phyloP scores from a whole-genome alignment of 2,329 filamentous ascomycete genomes.

The Pyrenophora teres region DNA sequence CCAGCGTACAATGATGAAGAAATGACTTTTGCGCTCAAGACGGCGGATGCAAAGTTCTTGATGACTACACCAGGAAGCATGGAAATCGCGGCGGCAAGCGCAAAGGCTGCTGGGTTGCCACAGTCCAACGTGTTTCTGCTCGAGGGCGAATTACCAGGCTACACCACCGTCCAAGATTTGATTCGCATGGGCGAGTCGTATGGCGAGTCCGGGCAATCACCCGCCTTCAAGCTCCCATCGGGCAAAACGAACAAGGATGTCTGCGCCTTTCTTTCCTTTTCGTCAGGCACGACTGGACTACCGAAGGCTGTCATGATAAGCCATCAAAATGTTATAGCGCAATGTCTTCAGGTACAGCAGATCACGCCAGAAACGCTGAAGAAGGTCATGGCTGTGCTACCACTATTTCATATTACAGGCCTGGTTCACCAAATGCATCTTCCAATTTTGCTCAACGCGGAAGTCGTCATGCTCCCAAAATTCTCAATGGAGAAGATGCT shows the following conservation, averaged over 20 bases:
- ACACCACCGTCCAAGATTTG: conserved; percentile 55
- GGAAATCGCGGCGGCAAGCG: conserved; percentile 60
- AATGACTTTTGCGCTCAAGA: conserved; percentile 68
- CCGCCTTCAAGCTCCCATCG: conserved; percentile 55
- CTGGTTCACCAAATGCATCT: conserved; percentile 60
- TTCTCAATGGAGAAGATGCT: conserved; percentile 64
- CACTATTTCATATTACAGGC: conserved; percentile 45
- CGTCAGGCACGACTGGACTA: conserved; percentile 45
- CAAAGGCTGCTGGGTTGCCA: conserved; percentile 59
- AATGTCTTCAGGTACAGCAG: conserved; percentile 61
- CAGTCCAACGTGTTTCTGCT: conserved; percentile 61
- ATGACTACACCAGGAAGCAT: conserved; percentile 62
- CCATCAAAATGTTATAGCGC: conserved; percentile 52
- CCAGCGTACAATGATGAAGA: conserved; percentile 71
- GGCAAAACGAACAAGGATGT: conserved; percentile 63
- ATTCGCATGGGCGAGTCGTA: conserved; percentile 51
- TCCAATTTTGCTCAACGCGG: conserved; percentile 66
- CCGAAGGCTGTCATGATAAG: conserved; percentile 47
- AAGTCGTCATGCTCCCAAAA: conserved; percentile 66
- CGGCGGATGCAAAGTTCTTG: conserved; percentile 61
- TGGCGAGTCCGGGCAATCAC: conserved; percentile 52
- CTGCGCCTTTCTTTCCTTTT: conserved; percentile 55
- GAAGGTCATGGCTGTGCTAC: conserved; percentile 42
- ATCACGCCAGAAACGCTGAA: conserved; percentile 50
- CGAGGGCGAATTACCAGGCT: conserved; percentile 58